Conservation (phyloP, 2,329 filamentous ascomycete genomes). For the Nectriaceae sp. region DNA sequence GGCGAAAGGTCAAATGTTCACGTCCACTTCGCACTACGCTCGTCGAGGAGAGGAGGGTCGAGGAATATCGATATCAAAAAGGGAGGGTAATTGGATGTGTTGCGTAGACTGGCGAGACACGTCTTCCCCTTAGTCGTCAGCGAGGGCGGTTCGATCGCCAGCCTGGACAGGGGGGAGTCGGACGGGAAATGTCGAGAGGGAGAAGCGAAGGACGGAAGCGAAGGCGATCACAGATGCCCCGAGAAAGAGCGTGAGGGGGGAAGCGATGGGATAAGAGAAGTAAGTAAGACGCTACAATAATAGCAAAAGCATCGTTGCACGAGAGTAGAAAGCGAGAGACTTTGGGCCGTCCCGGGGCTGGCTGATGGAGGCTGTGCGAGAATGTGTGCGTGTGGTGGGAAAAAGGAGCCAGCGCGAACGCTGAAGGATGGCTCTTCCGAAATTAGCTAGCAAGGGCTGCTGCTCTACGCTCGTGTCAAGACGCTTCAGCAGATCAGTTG, state of each 20-base stretch:
- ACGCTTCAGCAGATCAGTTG: no score
- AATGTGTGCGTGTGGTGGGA: background rate
- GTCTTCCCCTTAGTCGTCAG: background rate
- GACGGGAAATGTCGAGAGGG: background rate
- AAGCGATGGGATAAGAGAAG: background rate
- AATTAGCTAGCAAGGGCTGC: background rate
- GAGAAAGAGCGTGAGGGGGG: slow-evolving; percentile 5
- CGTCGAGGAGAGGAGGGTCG: no score
- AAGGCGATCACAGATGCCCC: background rate
- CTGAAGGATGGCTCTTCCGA: background rate
- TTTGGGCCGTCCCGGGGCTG: background rate
- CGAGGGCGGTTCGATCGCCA: background rate
- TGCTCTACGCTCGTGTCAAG: no score
- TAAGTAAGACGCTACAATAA: background rate
- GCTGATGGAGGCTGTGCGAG: background rate
- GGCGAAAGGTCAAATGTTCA: background rate
- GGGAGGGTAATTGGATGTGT: background rate
- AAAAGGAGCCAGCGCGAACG: background rate
- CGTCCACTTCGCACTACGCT: background rate
- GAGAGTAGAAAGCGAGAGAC: background rate
- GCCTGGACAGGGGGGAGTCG: background rate
- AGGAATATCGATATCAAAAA: background rate
- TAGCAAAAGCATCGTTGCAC: background rate
- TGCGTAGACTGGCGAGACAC: background rate
- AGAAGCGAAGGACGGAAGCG: background rate